Evolutionary conservation across 179 eudicot species (phyloP), one percentile per base, ranked within the genome.

Genomic region (Beta corolliflora): DNA sequence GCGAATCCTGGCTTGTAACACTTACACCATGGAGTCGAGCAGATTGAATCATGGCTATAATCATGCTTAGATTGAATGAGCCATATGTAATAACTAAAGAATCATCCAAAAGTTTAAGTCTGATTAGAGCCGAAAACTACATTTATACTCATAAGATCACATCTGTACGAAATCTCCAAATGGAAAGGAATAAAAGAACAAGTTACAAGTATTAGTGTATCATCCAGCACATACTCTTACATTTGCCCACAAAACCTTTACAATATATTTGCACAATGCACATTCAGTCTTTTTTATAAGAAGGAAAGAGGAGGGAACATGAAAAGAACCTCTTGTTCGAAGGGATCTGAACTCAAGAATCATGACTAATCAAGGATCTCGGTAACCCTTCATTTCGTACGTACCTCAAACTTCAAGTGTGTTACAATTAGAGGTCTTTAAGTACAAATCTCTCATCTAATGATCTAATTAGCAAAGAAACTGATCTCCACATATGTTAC

Each of bases 191-290:
- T 21, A 63, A 21, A 5, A 23, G 1, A 63, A 5, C 3, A 2
- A 63, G 13, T 12, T 21, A 44, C 44, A 14, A 41, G 60, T 45
- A 13, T 36, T 63, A 70, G 44, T 4, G 45, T 77, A 41, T 66
- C 78, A 77, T 78, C 58, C 54, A 29, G 41, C 48, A 83, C 52
- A 71, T 36, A 61, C 59, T 45, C 23, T n/a, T 79, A 9, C 60
- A 18, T 50, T 71, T 71, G 41, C 25, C 64, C 71, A 79, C 44
- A 77, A 65, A 14, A 50, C 25, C 69, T 54, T 75, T 45, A 75
- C 61, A 83, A 79, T 79, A 56, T 65, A 45, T 52, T 63, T 70
- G 75, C 73, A 74, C 78, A 74, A n/a, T 45, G n/a, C 71, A 67
- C 48, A 31, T 79, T 44, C 36, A 68, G 25, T 71, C 66, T 14